A percentile compares a stretch with the other conserved stretches of the same genome.
These are phyloP conservation scores for Chondrus crispus DNA, from an alignment of 23 red algal genomes.

Conservation along the genomic window DNA sequence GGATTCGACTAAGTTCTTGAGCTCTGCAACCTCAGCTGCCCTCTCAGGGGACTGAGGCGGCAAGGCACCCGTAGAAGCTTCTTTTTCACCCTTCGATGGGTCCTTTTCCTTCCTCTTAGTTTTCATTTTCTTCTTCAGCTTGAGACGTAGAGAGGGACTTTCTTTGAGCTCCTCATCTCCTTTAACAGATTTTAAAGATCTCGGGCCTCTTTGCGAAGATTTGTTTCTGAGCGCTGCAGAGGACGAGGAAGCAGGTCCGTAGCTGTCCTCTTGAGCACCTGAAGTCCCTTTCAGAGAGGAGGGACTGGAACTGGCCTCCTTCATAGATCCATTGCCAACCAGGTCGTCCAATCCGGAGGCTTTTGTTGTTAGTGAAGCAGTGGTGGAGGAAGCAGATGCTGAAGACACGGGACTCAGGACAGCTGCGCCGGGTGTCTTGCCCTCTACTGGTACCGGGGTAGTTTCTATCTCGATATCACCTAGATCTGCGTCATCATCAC, in stretches of 20 bases:
- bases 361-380: background rate
- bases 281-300: background rate
- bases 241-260: no score
- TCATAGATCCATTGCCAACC: background rate
- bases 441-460: background rate
- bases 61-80: background rate
- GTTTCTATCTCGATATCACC: constrained; percentile 43
- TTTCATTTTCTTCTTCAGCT: constrained; percentile 56
- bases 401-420: constrained; percentile 15
- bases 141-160: constrained; percentile 30
- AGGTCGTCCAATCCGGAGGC: no score
- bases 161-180: constrained; percentile 15
- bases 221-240: background rate
- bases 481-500: constrained; percentile 46
- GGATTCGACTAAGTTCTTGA: constrained; percentile 3
- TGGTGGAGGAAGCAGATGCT: background rate
- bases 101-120: constrained; percentile 27
- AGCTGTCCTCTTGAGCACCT: no score
- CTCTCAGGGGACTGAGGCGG: background rate
- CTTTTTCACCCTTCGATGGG: constrained; percentile 13
- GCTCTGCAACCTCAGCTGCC: constrained; percentile 46
- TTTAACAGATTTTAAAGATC: background rate
- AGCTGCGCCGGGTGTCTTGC: background rate
- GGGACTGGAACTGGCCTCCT: background rate
- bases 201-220: background rate